Conservation (phyloP, 352 stramenopile genomes). For the Pelagophyceae sp. region DNA sequence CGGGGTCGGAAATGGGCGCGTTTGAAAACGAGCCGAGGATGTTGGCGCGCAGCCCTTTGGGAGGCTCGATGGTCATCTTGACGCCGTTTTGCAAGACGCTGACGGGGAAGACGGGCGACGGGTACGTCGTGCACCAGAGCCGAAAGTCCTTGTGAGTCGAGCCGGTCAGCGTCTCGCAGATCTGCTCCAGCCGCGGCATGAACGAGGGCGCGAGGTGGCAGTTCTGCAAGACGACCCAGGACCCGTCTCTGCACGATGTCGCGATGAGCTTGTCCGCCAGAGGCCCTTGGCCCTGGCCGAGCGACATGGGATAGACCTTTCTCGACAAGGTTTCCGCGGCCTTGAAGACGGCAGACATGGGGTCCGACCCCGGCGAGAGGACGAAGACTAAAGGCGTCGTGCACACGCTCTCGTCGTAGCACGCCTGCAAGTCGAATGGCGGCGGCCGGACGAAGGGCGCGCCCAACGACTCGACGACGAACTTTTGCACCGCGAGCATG, state of each 20-base stretch:
- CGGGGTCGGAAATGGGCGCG: neutral
- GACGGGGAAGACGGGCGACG: constrained; percentile 76
- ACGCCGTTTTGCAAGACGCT: constrained; percentile 81
- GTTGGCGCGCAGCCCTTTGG: constrained; percentile 83
- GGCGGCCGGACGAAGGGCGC: constrained; percentile 79
- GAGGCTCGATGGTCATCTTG: constrained; percentile 91
- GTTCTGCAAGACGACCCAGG: constrained; percentile 82
- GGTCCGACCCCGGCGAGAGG: constrained; percentile 79
- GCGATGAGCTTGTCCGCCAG: constrained; percentile 74
- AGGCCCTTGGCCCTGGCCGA: constrained; percentile 82
- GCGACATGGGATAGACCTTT: constrained; percentile 53
- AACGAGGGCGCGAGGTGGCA: constrained; percentile 78
- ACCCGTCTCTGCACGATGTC: constrained; percentile 53
- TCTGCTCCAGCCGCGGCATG: constrained; percentile 82
- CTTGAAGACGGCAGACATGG: constrained; percentile 83
- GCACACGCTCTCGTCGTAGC: constrained; percentile 80
- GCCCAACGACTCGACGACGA: constrained; percentile 71
- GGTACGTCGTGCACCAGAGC: constrained; percentile 84
- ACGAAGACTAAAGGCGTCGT: constrained; percentile 88
- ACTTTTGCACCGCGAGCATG: constrained; percentile 73
- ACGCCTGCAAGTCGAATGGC: constrained; percentile 79
- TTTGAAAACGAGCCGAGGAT: constrained; percentile 68
- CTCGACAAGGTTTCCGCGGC: constrained; percentile 53
- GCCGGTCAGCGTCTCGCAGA: constrained; percentile 72
- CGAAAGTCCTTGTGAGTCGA: constrained; percentile 77